A percentile compares a stretch with the other conserved stretches of the same genome.
Conservation (phyloP, 2,329 filamentous ascomycete genomes). For the Chlorencoelia australis region DNA sequence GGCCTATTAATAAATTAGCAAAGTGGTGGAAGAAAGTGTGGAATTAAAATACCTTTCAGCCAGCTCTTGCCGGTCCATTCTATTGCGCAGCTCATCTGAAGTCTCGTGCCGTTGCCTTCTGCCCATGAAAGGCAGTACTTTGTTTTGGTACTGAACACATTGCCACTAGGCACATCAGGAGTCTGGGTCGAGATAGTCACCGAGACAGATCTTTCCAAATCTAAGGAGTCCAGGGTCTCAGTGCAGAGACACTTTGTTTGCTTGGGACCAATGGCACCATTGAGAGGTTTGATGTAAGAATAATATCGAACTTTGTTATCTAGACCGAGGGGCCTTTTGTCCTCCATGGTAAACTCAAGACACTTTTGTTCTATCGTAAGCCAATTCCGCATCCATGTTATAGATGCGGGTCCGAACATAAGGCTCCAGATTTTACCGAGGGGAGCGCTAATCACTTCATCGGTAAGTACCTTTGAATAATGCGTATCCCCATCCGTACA, state of each 20-base stretch:
- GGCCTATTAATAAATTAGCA: slow-evolving; percentile 42
- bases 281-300: slow-evolving; percentile 85
- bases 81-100: slow-evolving; percentile 81
- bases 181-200: slow-evolving; percentile 79
- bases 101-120: slow-evolving; percentile 70
- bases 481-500: slow-evolving; percentile 71
- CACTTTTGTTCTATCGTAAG: slow-evolving; percentile 82
- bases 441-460: slow-evolving; percentile 78
- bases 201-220: slow-evolving; percentile 78
- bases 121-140: slow-evolving; percentile 93
- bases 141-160: slow-evolving; percentile 84
- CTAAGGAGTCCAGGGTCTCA: slow-evolving; percentile 73
- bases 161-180: slow-evolving; percentile 90
- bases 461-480: slow-evolving; percentile 75
- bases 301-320: slow-evolving; percentile 68
- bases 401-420: slow-evolving; percentile 74
- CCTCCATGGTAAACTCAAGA: slow-evolving; percentile 75
- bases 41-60: slow-evolving; percentile 64
- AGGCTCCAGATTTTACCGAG: slow-evolving; percentile 85
- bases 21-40: background rate
- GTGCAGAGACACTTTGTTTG: slow-evolving; percentile 91
- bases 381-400: slow-evolving; percentile 77
- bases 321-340: slow-evolving; percentile 55
- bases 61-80: slow-evolving; percentile 98
- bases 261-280: slow-evolving; percentile 74